phyloP scores from a whole-genome alignment of 108 stramenopile species.

The Nitzschia sp. region DNA sequence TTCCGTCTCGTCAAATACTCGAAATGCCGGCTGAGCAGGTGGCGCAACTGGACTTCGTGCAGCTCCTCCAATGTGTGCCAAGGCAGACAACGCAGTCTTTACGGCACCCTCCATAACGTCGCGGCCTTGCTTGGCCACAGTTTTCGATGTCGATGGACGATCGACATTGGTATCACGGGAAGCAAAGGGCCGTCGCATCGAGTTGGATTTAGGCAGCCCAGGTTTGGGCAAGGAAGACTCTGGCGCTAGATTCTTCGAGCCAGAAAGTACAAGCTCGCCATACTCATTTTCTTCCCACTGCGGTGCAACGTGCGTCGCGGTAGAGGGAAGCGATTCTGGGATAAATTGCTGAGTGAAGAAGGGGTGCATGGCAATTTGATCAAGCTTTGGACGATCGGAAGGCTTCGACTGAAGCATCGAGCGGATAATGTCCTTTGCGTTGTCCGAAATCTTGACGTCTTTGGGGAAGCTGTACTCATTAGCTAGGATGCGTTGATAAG shows the following conservation, averaged over 20 bases:
- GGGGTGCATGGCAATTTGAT: slow-evolving; percentile 73
- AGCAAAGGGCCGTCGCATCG: slow-evolving; percentile 28
- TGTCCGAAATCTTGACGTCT: slow-evolving; percentile 65
- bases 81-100: slow-evolving; percentile 17
- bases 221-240: slow-evolving; percentile 13
- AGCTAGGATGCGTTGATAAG: slow-evolving; percentile 94
- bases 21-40: slow-evolving; percentile 20
- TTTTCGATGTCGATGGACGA: background rate
- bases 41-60: slow-evolving; percentile 1
- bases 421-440: slow-evolving; percentile 86
- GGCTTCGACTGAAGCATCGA: slow-evolving; percentile 91
- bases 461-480: slow-evolving; percentile 94
- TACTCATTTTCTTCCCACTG: slow-evolving; percentile 63
- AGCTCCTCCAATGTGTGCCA: slow-evolving; percentile 2
- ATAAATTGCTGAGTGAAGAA: slow-evolving; percentile 74
- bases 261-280: slow-evolving; percentile 32
- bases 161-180: slow-evolving; percentile 37
- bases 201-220: slow-evolving; percentile 18
- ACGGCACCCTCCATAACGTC: slow-evolving; percentile 27
- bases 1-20: slow-evolving; percentile 44
- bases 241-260: background rate
- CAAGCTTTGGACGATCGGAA: slow-evolving; percentile 79
- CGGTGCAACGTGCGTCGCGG: slow-evolving; percentile 57
- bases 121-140: background rate
- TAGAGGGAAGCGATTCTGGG: slow-evolving; percentile 66